Base-by-base conservation (phyloP, 768 basidiomycete species). In the Lentinula edodes region DNA sequence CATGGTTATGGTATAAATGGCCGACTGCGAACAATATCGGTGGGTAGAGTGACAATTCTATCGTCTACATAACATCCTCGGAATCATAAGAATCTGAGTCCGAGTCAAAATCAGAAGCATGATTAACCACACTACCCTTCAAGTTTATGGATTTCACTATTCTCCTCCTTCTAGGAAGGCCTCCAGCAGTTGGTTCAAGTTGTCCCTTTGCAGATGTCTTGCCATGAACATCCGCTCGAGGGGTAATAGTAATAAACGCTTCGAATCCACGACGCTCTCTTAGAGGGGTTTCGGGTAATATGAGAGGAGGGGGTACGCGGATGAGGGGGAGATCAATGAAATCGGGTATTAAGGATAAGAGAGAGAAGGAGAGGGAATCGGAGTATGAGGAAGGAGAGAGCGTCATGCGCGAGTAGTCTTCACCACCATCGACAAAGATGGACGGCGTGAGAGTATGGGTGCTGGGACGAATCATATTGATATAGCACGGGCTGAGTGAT, bases 201-300 rank as follows among this genome's bases (percentile, higher is more conserved):
- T 58, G 57, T 12, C 57, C 57, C 38, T 16, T 48, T 0, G 57
- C 57, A 50, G 10, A 23, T 34, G 6, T 48, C 28, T n/a, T 32
- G 6, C 8, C 6, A 6, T 8, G 16, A 18, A 48, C 13, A 3
- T 6, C 57, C 9, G 45, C 6, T 32, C 57, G 9, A 9, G 57
- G 57, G 9, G 23, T 20, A n/a, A 58, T 48, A 36, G 5, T 34
- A 12, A 58, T 58, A n/a, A 48, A 58, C 57, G 35, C 28, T 35
- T 2, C 13, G 15, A 58, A 58, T 16, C 48, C 45, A 48, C 57
- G 57, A 58, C 57, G 57, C 45, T 58, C 57, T 48, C 57, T 16
- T n/a, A 58, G 16, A 2, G 57, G 57, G 0, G 23, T 43, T 43
- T 58, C 57, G 41, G 57, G 34, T 23, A 58, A 6, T 20, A 50